These are phyloP conservation scores for Epichloe elymi DNA, from an alignment of 2,329 filamentous ascomycete species.

Conservation along the genomic window DNA sequence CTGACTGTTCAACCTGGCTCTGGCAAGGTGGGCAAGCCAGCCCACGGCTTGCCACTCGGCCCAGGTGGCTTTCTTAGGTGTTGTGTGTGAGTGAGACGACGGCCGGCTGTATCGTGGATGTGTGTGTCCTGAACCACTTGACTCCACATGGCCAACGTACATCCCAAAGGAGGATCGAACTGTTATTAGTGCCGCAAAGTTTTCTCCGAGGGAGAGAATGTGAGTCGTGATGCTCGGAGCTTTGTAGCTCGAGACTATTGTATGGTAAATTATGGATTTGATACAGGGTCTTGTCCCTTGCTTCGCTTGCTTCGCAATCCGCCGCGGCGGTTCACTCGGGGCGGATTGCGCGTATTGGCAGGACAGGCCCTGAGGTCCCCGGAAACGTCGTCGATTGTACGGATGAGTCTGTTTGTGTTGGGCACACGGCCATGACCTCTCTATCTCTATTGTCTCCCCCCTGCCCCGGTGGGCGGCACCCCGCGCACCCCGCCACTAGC, in stretches of 20 bases:
- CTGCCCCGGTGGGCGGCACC: background rate
- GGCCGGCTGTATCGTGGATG: background rate
- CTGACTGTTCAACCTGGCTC: background rate
- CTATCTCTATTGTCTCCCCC: constrained; percentile 6
- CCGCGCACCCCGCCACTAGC: constrained; percentile 5
- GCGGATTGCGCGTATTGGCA: background rate
- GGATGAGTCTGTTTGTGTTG: background rate
- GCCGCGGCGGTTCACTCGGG: background rate
- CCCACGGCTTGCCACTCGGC: background rate
- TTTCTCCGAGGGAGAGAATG: constrained; percentile 4
- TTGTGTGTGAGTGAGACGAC: background rate
- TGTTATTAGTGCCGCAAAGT: background rate
- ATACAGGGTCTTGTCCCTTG: background rate
- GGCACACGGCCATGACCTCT: background rate
- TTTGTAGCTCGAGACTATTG: background rate
- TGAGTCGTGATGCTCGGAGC: background rate
- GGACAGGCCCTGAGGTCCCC: background rate
- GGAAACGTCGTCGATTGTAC: background rate
- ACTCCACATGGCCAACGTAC: background rate
- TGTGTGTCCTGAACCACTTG: background rate
- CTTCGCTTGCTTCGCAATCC: background rate
- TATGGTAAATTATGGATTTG: background rate
- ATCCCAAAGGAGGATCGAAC: background rate
- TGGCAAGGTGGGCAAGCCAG: background rate
- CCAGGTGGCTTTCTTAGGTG: background rate